Evolutionary conservation across 352 stramenopile species (phyloP).

Genomic region (Phytophthora idaei): DNA sequence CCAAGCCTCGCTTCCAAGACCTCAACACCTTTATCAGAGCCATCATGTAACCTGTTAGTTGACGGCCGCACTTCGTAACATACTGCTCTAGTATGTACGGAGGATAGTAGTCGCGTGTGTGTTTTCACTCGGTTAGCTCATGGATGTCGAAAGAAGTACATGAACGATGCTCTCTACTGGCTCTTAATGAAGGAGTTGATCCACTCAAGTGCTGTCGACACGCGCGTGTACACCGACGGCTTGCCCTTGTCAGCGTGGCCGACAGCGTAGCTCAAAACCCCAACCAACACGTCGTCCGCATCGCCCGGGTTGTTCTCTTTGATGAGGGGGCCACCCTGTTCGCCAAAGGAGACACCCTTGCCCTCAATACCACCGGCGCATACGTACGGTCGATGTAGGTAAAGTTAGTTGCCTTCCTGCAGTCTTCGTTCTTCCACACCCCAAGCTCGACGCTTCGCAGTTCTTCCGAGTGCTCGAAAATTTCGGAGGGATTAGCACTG

Average conservation of each 20-base stretch:
- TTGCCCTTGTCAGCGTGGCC: slow-evolving; percentile 7
- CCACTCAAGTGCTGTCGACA: slow-evolving; percentile 21
- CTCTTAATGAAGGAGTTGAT: slow-evolving; percentile 14
- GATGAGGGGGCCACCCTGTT: slow-evolving; percentile 25
- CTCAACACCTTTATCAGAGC: too few species aligned
- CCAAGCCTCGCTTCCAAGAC: too few species aligned
- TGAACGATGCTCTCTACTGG: background rate
- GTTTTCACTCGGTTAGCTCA: too few species aligned
- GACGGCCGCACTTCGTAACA: too few species aligned
- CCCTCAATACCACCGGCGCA: slow-evolving; percentile 13
- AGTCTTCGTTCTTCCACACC: slow-evolving; percentile 23
- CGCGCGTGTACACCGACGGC: slow-evolving; percentile 28
- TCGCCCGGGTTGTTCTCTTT: slow-evolving; percentile 7
- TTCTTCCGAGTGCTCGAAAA: slow-evolving; percentile 24
- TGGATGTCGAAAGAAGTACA: too few species aligned
- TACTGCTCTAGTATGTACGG: too few species aligned
- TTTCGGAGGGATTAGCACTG: slow-evolving; percentile 14
- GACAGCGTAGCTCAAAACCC: slow-evolving; percentile 13
- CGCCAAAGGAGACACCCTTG: slow-evolving; percentile 4
- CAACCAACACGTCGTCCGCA: slow-evolving; percentile 12
- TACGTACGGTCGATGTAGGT: slow-evolving; percentile 14
- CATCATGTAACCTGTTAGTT: too few species aligned
- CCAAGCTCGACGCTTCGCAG: slow-evolving; percentile 37
- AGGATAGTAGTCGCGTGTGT: too few species aligned
- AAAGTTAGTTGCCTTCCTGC: slow-evolving; percentile 6